Evolutionary conservation across 805 yeast genomes (phyloP).

Genomic region (Lachancea cidri): DNA sequence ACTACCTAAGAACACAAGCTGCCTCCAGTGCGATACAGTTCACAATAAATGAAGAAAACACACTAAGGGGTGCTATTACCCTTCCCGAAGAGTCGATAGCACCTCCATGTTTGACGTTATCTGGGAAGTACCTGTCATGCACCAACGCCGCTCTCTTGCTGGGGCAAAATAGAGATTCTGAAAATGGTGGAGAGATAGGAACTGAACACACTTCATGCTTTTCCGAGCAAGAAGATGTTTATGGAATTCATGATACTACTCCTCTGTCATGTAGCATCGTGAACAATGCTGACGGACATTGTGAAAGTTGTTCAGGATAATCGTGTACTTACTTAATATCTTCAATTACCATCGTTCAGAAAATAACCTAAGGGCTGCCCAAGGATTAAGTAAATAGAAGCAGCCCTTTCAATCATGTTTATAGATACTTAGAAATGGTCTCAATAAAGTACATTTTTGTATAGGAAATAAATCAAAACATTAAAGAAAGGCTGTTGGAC

Average conservation of each 20-base stretch:
- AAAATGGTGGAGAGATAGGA: slow-evolving; percentile 33
- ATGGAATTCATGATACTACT: slow-evolving; percentile 79
- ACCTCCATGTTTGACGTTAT: slow-evolving; percentile 38
- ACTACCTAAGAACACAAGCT: slow-evolving; percentile 92
- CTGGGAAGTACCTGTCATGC: slow-evolving; percentile 18
- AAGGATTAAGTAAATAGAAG: too few relatives aligned
- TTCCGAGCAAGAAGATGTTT: slow-evolving; percentile 41
- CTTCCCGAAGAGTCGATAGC: slow-evolving; percentile 14
- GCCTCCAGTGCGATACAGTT: slow-evolving; percentile 95
- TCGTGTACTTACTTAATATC: neutral
- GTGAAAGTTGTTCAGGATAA: slow-evolving; percentile 97
- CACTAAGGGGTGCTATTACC: slow-evolving; percentile 41
- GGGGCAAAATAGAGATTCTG: slow-evolving; percentile 2
- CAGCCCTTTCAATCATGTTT: too few relatives aligned
- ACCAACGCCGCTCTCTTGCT: slow-evolving; percentile 4
- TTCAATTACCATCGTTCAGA: too few relatives aligned
- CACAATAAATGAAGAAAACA: slow-evolving; percentile 59
- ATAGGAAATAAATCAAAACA: too few relatives aligned
- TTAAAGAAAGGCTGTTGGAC: too few relatives aligned
- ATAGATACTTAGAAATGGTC: too few relatives aligned
- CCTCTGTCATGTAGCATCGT: slow-evolving; percentile 90
- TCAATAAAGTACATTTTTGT: too few relatives aligned
- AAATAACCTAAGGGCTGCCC: too few relatives aligned
- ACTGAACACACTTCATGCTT: slow-evolving; percentile 38
- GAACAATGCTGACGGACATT: slow-evolving; percentile 78